Percentiles rank a stretch among this genome's conserved stretches.
Evolutionary conservation across 2,329 filamentous ascomycete genomes (phyloP).

Genomic region (Cercospora berteroae): DNA sequence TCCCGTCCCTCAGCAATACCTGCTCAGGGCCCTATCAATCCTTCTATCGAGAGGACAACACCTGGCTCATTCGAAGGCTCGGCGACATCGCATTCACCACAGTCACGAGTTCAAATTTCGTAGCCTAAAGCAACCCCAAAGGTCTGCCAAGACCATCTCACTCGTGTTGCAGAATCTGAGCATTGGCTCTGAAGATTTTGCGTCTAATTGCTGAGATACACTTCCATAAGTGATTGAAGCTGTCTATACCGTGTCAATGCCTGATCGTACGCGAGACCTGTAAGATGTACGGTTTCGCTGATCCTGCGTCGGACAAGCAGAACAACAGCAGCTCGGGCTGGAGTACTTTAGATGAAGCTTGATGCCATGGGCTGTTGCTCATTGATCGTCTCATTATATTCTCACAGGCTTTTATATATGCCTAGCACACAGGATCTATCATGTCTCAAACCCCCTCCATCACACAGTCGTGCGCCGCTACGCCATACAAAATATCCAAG

Average conservation of each 20-base stretch:
- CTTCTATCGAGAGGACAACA: not conserved
- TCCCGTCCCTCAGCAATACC: not conserved
- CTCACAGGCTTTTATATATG: not conserved
- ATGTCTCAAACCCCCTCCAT: not conserved
- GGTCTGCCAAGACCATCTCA: conserved; percentile 84
- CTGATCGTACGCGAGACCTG: not conserved
- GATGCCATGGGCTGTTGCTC: not conserved
- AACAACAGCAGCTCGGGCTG: not conserved
- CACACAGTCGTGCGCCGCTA: not conserved
- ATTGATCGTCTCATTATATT: not conserved
- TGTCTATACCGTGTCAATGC: not conserved
- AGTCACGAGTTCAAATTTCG: conserved; percentile 82
- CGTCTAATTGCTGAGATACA: conserved; percentile 63
- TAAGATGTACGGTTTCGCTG: not conserved
- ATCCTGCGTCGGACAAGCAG: not conserved
- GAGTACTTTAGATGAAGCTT: not conserved
- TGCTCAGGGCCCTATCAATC: not conserved
- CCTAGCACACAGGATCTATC: not conserved
- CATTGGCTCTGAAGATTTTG: conserved; percentile 75
- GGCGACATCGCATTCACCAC: conserved; percentile 61
- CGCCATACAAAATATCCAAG: not conserved
- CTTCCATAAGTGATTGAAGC: not conserved
- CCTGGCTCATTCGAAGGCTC: conserved; percentile 91
- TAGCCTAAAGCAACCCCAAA: conserved; percentile 72
- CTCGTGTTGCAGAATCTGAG: conserved; percentile 88